phyloP scores from a whole-genome alignment of 2,329 filamentous ascomycete genomes.

The Neofusicoccum parvum region DNA sequence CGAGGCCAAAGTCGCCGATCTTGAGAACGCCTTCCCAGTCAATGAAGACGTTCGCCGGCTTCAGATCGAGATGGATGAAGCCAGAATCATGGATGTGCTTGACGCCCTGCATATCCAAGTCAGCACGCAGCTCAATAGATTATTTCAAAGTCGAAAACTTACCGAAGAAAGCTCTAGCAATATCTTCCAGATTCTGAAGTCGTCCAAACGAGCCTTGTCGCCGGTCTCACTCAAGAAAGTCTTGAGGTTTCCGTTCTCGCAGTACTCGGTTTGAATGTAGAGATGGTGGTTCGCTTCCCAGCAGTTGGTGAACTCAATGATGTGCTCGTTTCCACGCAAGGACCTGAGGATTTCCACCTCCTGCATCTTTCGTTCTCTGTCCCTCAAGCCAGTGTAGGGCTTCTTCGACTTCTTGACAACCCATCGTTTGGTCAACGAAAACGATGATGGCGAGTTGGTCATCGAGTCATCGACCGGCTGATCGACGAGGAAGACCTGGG shows the following conservation, averaged over 20 bases:
- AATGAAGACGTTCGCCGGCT: slow-evolving; percentile 82
- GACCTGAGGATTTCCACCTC: slow-evolving; percentile 80
- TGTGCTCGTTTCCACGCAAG: slow-evolving; percentile 79
- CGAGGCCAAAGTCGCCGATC: slow-evolving; percentile 85
- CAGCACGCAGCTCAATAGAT: slow-evolving; percentile 30
- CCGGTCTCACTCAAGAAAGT: slow-evolving; percentile 83
- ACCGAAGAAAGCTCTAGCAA: slow-evolving; percentile 82
- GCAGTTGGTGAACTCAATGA: slow-evolving; percentile 79
- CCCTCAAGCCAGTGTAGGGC: slow-evolving; percentile 74
- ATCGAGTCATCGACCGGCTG: slow-evolving; percentile 44
- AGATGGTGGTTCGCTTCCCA: slow-evolving; percentile 87
- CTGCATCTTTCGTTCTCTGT: slow-evolving; percentile 79
- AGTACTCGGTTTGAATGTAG: slow-evolving; percentile 97
- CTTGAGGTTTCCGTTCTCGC: slow-evolving; percentile 89
- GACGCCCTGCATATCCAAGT: slow-evolving; percentile 64
- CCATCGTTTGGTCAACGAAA: slow-evolving; percentile 59
- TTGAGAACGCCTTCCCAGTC: slow-evolving; percentile 80
- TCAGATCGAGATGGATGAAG: slow-evolving; percentile 83
- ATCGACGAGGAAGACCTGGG: slow-evolving; percentile 82
- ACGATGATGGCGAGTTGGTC: slow-evolving; percentile 29
- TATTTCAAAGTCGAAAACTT: slow-evolving; percentile 44
- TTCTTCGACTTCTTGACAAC: slow-evolving; percentile 93
- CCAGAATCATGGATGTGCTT: slow-evolving; percentile 87
- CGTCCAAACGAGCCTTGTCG: slow-evolving; percentile 82
- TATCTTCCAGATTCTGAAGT: slow-evolving; percentile 99